Evolutionary conservation across 352 stramenopile genomes (phyloP), one percentile per base, ranked within the genome.

Genomic region (Phytophthora sojae): DNA sequence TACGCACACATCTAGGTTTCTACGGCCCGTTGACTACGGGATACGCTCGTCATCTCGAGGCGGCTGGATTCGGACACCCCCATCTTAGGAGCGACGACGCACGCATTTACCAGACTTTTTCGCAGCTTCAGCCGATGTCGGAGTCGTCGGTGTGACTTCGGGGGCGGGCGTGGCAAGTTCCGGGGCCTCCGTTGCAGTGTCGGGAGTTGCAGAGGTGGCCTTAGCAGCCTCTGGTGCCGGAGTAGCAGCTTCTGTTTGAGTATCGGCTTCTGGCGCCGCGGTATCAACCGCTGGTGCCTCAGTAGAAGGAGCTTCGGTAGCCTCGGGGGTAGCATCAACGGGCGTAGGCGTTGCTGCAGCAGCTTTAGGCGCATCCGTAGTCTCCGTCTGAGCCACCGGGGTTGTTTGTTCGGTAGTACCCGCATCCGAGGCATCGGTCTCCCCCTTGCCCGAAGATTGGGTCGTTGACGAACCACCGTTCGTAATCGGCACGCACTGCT

Each of bases 401-500:
- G 39, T 21, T 1, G 54, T 60, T n/a, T 60, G 54, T 5, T 60
- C 54, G 9, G 9, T 21, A 6, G 9, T 21, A 29, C 21, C 30
- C 7, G n/a, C 23, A 30, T n/a, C 53, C 25, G 29, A 57, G 9
- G 60, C 23, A 52, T 15, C 32, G 5, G 42, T 55, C 14, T 58
- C 49, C 1, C 7, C 35, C 26, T 50, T 17, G n/a, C 29, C 52
- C 30, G 56, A 66, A 35, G 35, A 54, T 30, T 71, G 64, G 1
- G 49, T 66, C 25, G 54, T 44, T 25, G 35, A 15, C 12, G 61
- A 68, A 5, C 58, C 65, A 30, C 53, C 53, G 58, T 76, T 76
- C 44, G 69, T 65, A 29, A 76, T 76, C 44, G 69, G 69, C 19
- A 73, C 69, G 25, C 69, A 73, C 58, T 76, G 69, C 64, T 73